Evolutionary conservation across 495 filamentous ascomycete species (phyloP).

Genomic region (Trichoderma orchidacearum): DNA sequence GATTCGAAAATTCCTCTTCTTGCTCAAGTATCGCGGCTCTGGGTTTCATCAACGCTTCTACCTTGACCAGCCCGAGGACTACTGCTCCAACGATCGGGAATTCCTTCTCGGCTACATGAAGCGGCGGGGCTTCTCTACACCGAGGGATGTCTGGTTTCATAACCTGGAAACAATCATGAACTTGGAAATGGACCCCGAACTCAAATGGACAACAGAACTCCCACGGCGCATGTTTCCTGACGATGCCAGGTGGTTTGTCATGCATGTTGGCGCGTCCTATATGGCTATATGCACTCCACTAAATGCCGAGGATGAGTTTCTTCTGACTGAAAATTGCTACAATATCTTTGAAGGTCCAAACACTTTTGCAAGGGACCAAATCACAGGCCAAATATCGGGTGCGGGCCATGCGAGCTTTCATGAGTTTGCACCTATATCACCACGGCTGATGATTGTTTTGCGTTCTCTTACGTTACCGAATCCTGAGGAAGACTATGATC

Average conservation of each 20-base stretch:
- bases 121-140: conserved; percentile 24
- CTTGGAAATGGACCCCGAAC: conserved; percentile 23
- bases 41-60: conserved; percentile 21
- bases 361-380: conserved; percentile 4
- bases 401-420: conserved; percentile 20
- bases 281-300: conserved; percentile 31
- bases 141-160: conserved; percentile 38
- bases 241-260: conserved; percentile 30
- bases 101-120: conserved; percentile 28
- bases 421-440: conserved; percentile 33
- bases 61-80: conserved; percentile 18
- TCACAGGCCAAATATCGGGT: conserved; percentile 16
- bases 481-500: conserved; percentile 11
- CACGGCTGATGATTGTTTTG: conserved; percentile 34
- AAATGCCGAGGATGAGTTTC: conserved; percentile 26
- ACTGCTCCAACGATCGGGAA: conserved; percentile 24
- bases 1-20: conserved; percentile 39
- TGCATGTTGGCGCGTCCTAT: conserved; percentile 22
- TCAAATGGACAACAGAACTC: conserved; percentile 20
- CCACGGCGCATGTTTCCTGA: conserved; percentile 18
- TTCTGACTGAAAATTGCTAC: conserved; percentile 35
- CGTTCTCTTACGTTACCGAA: conserved; percentile 15
- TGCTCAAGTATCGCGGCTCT: conserved; percentile 33
- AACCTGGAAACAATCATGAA: conserved; percentile 34
- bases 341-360: conserved; percentile 32